These are phyloP conservation scores for Jackrogersella minutella DNA, from an alignment of 495 filamentous ascomycete genomes.

Conservation along the genomic window DNA sequence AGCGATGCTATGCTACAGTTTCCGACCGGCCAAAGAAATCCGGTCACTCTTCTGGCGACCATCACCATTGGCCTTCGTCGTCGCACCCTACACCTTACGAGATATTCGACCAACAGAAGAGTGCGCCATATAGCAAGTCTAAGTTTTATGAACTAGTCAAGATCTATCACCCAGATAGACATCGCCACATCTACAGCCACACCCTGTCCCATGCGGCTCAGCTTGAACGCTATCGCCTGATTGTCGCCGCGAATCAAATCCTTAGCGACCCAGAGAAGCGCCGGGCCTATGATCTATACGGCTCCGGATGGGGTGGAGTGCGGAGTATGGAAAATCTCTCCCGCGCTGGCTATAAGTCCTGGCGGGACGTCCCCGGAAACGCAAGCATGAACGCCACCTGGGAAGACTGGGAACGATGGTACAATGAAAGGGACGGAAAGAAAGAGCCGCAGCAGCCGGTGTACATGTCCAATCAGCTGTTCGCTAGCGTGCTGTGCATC, in stretches of 20 bases:
- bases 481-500: slow-evolving; percentile 71
- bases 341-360: slow-evolving; percentile 55
- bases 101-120: slow-evolving; percentile 72
- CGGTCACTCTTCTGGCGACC: slow-evolving; percentile 44
- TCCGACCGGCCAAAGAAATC: slow-evolving; percentile 36
- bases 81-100: slow-evolving; percentile 85
- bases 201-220: slow-evolving; percentile 63
- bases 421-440: slow-evolving; percentile 59
- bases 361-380: slow-evolving; percentile 57
- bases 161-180: slow-evolving; percentile 90
- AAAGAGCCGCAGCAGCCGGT: slow-evolving; percentile 62
- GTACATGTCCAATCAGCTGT: slow-evolving; percentile 77
- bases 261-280: slow-evolving; percentile 84
- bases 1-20: slow-evolving; percentile 47
- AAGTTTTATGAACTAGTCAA: slow-evolving; percentile 92
- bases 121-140: slow-evolving; percentile 77
- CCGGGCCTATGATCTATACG: slow-evolving; percentile 80
- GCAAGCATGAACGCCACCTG: slow-evolving; percentile 89
- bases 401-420: slow-evolving; percentile 98
- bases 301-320: slow-evolving; percentile 75
- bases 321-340: slow-evolving; percentile 49
- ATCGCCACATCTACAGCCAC: slow-evolving; percentile 54
- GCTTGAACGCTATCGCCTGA: slow-evolving; percentile 85
- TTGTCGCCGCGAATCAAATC: slow-evolving; percentile 87
- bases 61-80: slow-evolving; percentile 51